These are phyloP conservation scores for Schizothecium vesticola DNA, from an alignment of 495 filamentous ascomycete species.

Conservation along the genomic window DNA sequence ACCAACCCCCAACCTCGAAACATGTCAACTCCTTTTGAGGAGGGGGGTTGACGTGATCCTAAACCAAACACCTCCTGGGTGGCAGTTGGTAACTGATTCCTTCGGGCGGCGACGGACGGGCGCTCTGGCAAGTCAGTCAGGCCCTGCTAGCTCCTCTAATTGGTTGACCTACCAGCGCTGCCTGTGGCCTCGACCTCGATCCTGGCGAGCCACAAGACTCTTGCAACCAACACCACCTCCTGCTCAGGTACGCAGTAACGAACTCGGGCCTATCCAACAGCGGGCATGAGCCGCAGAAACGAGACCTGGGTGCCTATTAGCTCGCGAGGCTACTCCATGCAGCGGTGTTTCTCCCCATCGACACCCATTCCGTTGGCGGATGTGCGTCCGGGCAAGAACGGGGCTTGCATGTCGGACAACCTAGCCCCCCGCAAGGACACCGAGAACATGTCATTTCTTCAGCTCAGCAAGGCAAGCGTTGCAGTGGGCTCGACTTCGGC, in stretches of 20 bases:
- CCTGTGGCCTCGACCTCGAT: neutral
- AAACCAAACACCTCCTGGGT: neutral
- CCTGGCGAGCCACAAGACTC: neutral
- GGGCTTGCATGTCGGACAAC: neutral
- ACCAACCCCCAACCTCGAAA: neutral
- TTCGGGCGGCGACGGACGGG: neutral
- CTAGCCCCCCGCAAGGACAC: neutral
- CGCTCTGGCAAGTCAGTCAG: neutral
- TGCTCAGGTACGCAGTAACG: neutral
- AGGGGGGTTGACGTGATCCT: neutral
- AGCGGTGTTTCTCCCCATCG: neutral
- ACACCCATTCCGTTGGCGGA: neutral
- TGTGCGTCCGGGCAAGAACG: neutral
- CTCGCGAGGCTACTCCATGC: neutral
- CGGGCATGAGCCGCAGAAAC: neutral
- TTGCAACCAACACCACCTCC: neutral
- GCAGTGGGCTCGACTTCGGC: too few relatives aligned
- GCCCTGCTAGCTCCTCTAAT: neutral
- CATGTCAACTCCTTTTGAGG: neutral
- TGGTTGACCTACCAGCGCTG: neutral
- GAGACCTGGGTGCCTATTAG: neutral
- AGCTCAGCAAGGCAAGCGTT: neutral
- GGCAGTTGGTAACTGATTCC: neutral
- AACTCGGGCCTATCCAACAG: neutral
- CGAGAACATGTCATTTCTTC: neutral